Percentiles rank a stretch among this genome's conserved stretches.
Conservation (phyloP, 2,329 filamentous ascomycete species). For the Hysterium pulicare region DNA sequence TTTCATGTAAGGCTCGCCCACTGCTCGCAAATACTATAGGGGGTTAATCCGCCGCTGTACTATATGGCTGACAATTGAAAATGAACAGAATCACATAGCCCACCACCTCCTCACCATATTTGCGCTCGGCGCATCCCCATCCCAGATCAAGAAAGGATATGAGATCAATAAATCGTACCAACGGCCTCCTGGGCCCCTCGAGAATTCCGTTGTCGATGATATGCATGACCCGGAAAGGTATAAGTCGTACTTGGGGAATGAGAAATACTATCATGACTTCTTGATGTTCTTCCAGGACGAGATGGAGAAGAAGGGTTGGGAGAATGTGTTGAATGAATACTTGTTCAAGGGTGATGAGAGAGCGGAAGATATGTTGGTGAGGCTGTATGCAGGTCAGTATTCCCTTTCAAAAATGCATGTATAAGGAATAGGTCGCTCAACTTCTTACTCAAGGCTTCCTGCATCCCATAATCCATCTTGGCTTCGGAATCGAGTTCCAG, state of each 20-base stretch:
- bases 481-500: constrained; percentile 77
- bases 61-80: too few species aligned
- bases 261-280: constrained; percentile 67
- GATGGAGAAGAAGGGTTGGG: constrained; percentile 63
- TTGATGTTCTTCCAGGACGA: constrained; percentile 72
- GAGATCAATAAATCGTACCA: constrained; percentile 66
- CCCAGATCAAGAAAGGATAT: constrained; percentile 62
- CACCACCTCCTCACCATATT: constrained; percentile 77
- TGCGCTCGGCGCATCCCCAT: constrained; percentile 64
- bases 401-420: too few species aligned
- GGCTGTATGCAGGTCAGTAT: constrained; percentile 62
- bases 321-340: constrained; percentile 61
- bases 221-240: constrained; percentile 58
- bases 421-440: too few species aligned
- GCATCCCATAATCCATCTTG: constrained; percentile 80
- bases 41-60: too few species aligned
- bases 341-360: constrained; percentile 64
- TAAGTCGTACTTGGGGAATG: constrained; percentile 60
- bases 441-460: constrained; percentile 54
- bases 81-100: constrained; percentile 64
- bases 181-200: constrained; percentile 47
- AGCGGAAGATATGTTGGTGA: constrained; percentile 65
- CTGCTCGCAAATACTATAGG: too few species aligned
- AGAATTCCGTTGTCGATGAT: constrained; percentile 51
- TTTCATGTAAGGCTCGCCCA: constrained; percentile 67